A percentile compares a stretch with the other conserved stretches of the same genome.
phyloP scores from a whole-genome alignment of 2,329 filamentous ascomycete species.

The Pseudogymnoascus sp. region DNA sequence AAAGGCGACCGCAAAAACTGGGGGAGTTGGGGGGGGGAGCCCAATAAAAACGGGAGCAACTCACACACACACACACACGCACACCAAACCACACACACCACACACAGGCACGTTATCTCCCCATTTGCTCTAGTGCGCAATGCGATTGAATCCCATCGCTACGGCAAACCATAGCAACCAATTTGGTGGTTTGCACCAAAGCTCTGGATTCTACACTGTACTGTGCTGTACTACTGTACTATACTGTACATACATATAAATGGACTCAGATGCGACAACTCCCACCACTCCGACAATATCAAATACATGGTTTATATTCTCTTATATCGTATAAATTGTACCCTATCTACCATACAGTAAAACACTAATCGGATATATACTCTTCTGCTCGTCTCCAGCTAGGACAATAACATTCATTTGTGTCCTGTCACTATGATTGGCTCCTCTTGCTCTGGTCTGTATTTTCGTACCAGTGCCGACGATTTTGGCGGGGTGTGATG shows the following conservation, averaged over 20 bases:
- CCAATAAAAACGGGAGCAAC: background rate
- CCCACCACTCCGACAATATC: background rate
- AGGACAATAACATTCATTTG: background rate
- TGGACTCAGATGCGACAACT: background rate
- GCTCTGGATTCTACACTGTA: background rate
- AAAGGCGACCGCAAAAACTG: background rate
- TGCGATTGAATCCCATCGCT: background rate
- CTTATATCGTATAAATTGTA: background rate
- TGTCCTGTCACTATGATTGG: background rate
- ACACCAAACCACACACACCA: background rate
- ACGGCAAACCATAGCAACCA: background rate
- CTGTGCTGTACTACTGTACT: background rate
- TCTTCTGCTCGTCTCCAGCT: background rate
- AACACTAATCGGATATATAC: background rate
- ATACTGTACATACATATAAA: background rate
- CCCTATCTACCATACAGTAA: background rate
- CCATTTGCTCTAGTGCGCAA: background rate
- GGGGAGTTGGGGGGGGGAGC: background rate
- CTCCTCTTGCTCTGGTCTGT: background rate
- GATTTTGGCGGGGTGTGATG: conserved; percentile 1
- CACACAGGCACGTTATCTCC: background rate
- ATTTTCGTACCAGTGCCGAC: too few relatives aligned
- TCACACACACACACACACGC: background rate
- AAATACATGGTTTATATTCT: background rate
- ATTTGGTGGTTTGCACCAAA: background rate